Evolutionary conservation across 768 basidiomycete genomes (phyloP).

Genomic region (Vararia minispora): DNA sequence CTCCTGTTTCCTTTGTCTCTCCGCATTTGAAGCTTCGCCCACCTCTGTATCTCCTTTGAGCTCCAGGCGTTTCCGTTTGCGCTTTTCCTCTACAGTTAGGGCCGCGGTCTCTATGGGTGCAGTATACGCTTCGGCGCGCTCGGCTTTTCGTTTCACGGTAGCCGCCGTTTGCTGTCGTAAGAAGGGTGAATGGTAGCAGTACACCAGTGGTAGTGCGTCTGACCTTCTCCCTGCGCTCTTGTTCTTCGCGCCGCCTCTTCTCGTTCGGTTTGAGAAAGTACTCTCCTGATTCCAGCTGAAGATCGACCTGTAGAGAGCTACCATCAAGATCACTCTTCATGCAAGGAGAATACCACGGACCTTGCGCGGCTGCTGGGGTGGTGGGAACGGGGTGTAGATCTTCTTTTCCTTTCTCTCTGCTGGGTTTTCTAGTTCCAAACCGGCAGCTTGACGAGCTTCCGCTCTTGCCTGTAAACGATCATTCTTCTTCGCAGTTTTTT

Average conservation of each 20-base stretch:
- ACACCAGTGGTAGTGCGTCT: constrained; percentile 6
- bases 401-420: constrained; percentile 61
- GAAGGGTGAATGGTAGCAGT: too few relatives aligned
- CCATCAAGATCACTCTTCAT: not conserved
- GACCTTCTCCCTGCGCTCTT: constrained; percentile 69
- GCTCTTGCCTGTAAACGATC: constrained; percentile 50
- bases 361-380: constrained; percentile 87
- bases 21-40: constrained; percentile 20
- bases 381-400: constrained; percentile 97
- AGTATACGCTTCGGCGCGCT: constrained; percentile 80
- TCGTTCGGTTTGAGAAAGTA: constrained; percentile 93
- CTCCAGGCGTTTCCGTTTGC: constrained; percentile 36
- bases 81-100: constrained; percentile 70
- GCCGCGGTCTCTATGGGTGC: constrained; percentile 75
- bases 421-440: constrained; percentile 31
- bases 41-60: constrained; percentile 21
- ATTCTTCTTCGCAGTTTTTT: constrained; percentile 89
- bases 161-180: constrained; percentile 62
- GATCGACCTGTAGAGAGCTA: constrained; percentile 49
- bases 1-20: constrained; percentile 26
- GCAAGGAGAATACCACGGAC: constrained; percentile 27
- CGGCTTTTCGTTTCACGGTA: constrained; percentile 56
- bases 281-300: constrained; percentile 93
- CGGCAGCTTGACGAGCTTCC: constrained; percentile 57
- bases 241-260: constrained; percentile 66